Base-by-base conservation (phyloP, 345 rosid genomes). In the Jatropha curcas region DNA sequence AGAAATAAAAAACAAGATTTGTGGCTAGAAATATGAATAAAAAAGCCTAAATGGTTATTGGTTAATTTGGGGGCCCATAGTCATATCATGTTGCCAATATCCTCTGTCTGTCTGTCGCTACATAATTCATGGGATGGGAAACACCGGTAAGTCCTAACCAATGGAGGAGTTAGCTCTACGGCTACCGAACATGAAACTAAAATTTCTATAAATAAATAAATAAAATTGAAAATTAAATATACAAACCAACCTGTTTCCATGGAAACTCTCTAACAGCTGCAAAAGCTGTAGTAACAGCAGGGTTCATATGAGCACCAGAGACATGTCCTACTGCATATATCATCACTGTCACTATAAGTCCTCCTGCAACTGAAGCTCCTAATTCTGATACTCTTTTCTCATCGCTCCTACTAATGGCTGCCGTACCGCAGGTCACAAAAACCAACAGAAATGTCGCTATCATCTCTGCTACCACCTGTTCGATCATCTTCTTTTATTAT, bases 221-320 rank as follows among this genome's bases (percentile, higher is more conserved):
- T n/a, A n/a, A n/a, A n/a, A n/a, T n/a, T n/a, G n/a, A n/a, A n/a
- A n/a, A n/a, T n/a, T n/a, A n/a, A n/a, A n/a, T n/a, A 39, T 35
- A 43, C 2, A 11, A 17, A 45, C 13, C 20, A 9, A 50, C 92
- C 87, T 88, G 88, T 60, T 83, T 83, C 90, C 87, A 83, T 2
- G 92, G 90, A 65, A 88, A 90, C 35, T 75, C 78, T 33, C 82
- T 46, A 45, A 75, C 76, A 41, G 87, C 76, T 13, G 95, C 89
- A 59, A 90, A 90, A 17, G 89, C 87, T 9, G 82, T 55, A 22
- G 88, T 90, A 71, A 90, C 90, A 0, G 95, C 90, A 2, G 95
- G 95, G 74, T 90, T 90, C 87, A 90, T 88, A 75, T 88, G 95
- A 13, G 88, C 92, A 41, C 95, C 95, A 2, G 92, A 90, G 79